These are phyloP conservation scores for Alternaria sp. DNA, from an alignment of 2,329 filamentous ascomycete genomes.

Conservation along the genomic window DNA sequence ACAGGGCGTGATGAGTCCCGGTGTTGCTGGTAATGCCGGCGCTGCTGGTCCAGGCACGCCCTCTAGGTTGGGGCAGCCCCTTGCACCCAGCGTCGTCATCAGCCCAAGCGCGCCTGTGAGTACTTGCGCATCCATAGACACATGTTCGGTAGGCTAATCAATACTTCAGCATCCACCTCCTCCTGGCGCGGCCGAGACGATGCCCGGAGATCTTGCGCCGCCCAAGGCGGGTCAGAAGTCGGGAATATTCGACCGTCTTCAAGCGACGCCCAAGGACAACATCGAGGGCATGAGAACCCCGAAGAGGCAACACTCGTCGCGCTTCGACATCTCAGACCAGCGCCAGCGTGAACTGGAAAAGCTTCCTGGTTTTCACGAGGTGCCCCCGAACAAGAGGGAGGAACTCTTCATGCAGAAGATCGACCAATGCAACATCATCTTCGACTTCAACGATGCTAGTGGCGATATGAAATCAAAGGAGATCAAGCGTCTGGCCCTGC, in stretches of 20 bases:
- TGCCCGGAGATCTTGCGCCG: conserved; percentile 95
- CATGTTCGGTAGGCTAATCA: conserved; percentile 1
- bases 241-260: conserved; percentile 84
- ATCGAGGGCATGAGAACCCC: conserved; percentile 94
- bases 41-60: conserved; percentile 62
- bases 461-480: conserved; percentile 99
- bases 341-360: conserved; percentile 90
- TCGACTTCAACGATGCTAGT: conserved; percentile 98
- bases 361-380: conserved; percentile 96
- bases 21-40: conserved; percentile 58
- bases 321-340: conserved; percentile 97
- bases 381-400: conserved; percentile 90
- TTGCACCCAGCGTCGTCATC: conserved; percentile 90
- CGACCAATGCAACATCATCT: conserved; percentile 99
- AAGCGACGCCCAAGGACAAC: conserved; percentile 94
- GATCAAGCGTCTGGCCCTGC: conserved; percentile 94
- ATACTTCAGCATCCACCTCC: conserved; percentile 80
- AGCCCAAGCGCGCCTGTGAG: conserved; percentile 82
- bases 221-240: conserved; percentile 93
- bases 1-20: conserved; percentile 41
- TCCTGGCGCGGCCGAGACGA: conserved; percentile 92
- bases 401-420: conserved; percentile 99
- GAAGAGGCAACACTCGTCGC: conserved; percentile 94
- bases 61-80: conserved; percentile 66
- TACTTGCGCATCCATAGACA: conserved; percentile 12